phyloP scores from a whole-genome alignment of 805 yeast species.

The Barnettozyma sucrosica region DNA sequence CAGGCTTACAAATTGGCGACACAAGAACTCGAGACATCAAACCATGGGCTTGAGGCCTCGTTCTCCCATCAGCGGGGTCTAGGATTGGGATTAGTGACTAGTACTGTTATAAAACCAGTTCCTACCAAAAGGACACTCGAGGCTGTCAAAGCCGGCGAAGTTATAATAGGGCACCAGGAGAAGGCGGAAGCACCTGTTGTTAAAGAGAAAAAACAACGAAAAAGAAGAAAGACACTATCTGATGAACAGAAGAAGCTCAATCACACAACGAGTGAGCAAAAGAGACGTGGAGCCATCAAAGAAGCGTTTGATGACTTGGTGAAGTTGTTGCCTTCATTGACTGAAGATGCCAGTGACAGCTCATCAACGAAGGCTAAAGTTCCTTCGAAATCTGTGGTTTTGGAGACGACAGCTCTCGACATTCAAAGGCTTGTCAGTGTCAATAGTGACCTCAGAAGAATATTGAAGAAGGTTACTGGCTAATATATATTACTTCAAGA shows the following conservation, averaged over 20 bases:
- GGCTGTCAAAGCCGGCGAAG: background rate
- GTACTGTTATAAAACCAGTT: background rate
- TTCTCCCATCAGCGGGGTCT: background rate
- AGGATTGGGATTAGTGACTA: constrained; percentile 3
- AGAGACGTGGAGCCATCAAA: constrained; percentile 22
- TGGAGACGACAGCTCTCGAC: constrained; percentile 21
- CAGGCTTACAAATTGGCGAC: constrained; percentile 1
- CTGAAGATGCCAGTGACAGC: background rate
- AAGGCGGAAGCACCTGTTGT: background rate
- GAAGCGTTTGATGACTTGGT: constrained; percentile 21
- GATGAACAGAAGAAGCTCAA: constrained; percentile 25
- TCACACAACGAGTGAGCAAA: constrained; percentile 25
- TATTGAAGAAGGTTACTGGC: constrained; percentile 1
- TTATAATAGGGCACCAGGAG: background rate
- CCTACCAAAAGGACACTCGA: background rate
- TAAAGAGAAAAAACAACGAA: constrained; percentile 9
- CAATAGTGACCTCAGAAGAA: constrained; percentile 15
- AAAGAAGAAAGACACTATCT: constrained; percentile 18
- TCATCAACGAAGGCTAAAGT: constrained; percentile 11
- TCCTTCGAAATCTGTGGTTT: constrained; percentile 19
- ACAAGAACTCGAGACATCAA: constrained; percentile 1
- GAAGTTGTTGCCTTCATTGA: constrained; percentile 14
- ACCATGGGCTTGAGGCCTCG: background rate
- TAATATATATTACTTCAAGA: too few species aligned
- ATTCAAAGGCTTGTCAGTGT: constrained; percentile 14